These are phyloP conservation scores for Cyberlindnera maritima DNA, from an alignment of 805 yeast genomes.

Conservation along the genomic window DNA sequence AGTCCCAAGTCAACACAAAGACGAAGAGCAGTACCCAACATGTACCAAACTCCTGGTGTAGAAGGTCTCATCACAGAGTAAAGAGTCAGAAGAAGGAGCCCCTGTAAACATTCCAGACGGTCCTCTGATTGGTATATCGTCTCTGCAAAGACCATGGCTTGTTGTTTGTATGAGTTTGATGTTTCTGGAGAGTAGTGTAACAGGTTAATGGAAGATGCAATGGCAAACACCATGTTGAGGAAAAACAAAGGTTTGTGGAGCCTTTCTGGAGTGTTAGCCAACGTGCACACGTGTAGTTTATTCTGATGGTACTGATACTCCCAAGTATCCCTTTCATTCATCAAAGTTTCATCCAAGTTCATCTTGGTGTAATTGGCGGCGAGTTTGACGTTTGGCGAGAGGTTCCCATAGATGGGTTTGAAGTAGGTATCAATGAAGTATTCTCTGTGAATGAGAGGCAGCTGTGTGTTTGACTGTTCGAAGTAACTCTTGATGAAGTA, in stretches of 20 bases:
- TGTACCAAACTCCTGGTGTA: constrained; percentile 91
- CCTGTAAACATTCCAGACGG: constrained; percentile 70
- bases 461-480: constrained; percentile 76
- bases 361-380: constrained; percentile 57
- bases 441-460: constrained; percentile 83
- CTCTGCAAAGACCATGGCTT: constrained; percentile 61
- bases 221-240: constrained; percentile 73
- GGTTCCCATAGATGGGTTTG: constrained; percentile 75
- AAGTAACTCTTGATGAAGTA: constrained; percentile 62
- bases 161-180: constrained; percentile 65
- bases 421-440: constrained; percentile 64
- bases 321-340: constrained; percentile 42
- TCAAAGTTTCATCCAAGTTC: constrained; percentile 32
- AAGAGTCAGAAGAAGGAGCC: constrained; percentile 61
- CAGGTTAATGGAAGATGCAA: constrained; percentile 73
- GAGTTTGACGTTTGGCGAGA: constrained; percentile 50
- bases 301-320: constrained; percentile 37
- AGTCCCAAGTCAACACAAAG: constrained; percentile 81
- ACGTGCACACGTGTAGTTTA: constrained; percentile 2
- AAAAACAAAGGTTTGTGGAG: constrained; percentile 62
- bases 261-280: constrained; percentile 40
- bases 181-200: constrained; percentile 61
- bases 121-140: constrained; percentile 56
- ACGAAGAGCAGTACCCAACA: constrained; percentile 75
- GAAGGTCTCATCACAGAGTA: constrained; percentile 88